A percentile compares a stretch with the other conserved stretches of the same genome.
Conservation (phyloP, 2,329 filamentous ascomycete genomes). For the Cladorrhinum sp. region DNA sequence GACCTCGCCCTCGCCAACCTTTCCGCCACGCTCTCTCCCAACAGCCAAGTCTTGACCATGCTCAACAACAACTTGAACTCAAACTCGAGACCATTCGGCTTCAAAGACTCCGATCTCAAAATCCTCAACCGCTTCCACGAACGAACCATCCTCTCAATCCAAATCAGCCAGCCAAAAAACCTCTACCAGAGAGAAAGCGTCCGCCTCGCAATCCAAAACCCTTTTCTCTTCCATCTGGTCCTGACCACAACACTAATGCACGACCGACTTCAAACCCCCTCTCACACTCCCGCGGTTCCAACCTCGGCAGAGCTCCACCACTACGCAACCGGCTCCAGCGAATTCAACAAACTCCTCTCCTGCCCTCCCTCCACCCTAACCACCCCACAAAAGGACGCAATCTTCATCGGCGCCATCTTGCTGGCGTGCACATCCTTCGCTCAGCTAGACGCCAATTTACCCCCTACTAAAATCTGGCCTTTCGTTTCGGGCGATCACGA, state of each 20-base stretch:
- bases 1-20: too few species aligned
- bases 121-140: constrained; percentile 42
- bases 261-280: constrained; percentile 37
- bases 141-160: constrained; percentile 42
- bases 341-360: constrained; percentile 46
- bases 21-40: constrained; percentile 21
- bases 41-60: constrained; percentile 19
- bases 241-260: constrained; percentile 53
- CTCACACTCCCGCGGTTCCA: constrained; percentile 16
- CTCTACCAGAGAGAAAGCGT: constrained; percentile 37
- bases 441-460: constrained; percentile 39
- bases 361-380: constrained; percentile 11
- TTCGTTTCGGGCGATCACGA: constrained; percentile 44
- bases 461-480: constrained; percentile 52
- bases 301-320: constrained; percentile 42
- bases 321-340: constrained; percentile 44
- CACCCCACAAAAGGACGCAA: constrained; percentile 41
- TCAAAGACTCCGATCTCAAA: constrained; percentile 34
- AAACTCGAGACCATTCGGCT: constrained; percentile 24
- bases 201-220: constrained; percentile 41
- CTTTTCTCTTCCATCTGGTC: constrained; percentile 54
- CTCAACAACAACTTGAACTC: constrained; percentile 22
- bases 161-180: constrained; percentile 30
- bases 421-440: constrained; percentile 46
- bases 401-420: constrained; percentile 47